Conservation (phyloP, 2,329 filamentous ascomycete species). For the Dichotomopilus funicola region DNA sequence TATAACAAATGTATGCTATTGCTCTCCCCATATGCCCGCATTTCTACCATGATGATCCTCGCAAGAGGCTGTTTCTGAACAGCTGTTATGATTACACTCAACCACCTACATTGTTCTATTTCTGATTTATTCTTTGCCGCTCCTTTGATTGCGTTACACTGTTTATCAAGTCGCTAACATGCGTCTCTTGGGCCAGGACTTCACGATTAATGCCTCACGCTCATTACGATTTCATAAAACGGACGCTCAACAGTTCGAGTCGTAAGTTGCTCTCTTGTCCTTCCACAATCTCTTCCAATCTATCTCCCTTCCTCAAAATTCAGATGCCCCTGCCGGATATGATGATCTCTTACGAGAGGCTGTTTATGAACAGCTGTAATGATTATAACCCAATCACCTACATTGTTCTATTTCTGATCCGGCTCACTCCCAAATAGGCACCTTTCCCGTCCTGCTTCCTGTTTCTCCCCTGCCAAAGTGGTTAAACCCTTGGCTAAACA, state of each 20-base stretch:
- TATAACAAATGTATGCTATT: not conserved
- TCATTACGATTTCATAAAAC: no score
- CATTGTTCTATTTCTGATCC: conserved; percentile 15
- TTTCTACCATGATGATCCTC: not conserved
- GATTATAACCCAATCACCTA: conserved; percentile 16
- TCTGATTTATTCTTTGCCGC: not conserved
- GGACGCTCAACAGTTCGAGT: not conserved
- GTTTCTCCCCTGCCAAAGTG: no score
- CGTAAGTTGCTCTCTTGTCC: not conserved
- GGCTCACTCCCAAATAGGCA: not conserved
- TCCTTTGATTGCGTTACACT: no score
- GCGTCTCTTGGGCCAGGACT: no score
- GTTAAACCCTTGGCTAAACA: no score
- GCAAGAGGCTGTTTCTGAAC: conserved; percentile 20
- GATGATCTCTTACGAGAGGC: conserved; percentile 13
- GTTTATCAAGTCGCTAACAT: no score
- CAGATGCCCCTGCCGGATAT: not conserved
- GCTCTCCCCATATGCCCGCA: not conserved
- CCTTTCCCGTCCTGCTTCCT: not conserved
- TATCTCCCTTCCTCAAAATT: not conserved
- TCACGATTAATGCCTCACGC: no score
- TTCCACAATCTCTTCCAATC: not conserved
- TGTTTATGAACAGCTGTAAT: conserved; percentile 17
- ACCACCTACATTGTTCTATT: conserved; percentile 19
- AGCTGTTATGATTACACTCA: conserved; percentile 13